phyloP scores from a whole-genome alignment of 2,329 filamentous ascomycete species.

The Paracamarosporium sp. region DNA sequence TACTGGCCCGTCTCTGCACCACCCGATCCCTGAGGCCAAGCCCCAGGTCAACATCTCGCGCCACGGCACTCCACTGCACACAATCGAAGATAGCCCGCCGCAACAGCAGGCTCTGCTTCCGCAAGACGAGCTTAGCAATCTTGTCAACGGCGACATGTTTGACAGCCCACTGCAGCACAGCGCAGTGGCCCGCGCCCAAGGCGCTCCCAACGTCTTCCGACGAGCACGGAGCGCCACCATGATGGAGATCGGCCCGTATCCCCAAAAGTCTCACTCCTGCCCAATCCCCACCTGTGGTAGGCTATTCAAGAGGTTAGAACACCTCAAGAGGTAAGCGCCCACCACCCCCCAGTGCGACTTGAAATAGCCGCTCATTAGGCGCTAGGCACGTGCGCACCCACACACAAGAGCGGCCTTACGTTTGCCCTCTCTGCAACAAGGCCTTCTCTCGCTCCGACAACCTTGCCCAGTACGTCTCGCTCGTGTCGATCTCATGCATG shows the following conservation, averaged over 20 bases:
- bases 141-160: conserved; percentile 47
- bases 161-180: conserved; percentile 61
- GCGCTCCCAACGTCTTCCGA: conserved; percentile 76
- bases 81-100: conserved; percentile 80
- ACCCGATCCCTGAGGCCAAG: conserved; percentile 77
- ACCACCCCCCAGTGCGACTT: conserved; percentile 42
- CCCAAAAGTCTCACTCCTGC: conserved; percentile 97
- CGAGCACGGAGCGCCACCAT: conserved; percentile 93
- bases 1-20: conserved; percentile 61
- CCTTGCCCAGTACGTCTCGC: conserved; percentile 81
- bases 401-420: conserved; percentile 98
- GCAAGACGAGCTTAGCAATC: conserved; percentile 69
- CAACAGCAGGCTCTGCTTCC: conserved; percentile 73
- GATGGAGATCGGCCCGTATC: conserved; percentile 95
- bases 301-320: conserved; percentile 98
- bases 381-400: conserved; percentile 97
- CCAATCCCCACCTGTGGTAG: conserved; percentile 98
- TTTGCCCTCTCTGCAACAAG: conserved; percentile 98
- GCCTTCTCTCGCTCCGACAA: conserved; percentile 99
- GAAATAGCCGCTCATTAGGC: conserved; percentile 58
- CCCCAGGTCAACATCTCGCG: conserved; percentile 78
- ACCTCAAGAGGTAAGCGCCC: conserved; percentile 90
- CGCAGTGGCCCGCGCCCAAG: conserved; percentile 65
- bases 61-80: conserved; percentile 87
- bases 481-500: conserved; percentile 15